phyloP scores from a whole-genome alignment of 345 rosid genomes.

The Lumnitzera littorea region DNA sequence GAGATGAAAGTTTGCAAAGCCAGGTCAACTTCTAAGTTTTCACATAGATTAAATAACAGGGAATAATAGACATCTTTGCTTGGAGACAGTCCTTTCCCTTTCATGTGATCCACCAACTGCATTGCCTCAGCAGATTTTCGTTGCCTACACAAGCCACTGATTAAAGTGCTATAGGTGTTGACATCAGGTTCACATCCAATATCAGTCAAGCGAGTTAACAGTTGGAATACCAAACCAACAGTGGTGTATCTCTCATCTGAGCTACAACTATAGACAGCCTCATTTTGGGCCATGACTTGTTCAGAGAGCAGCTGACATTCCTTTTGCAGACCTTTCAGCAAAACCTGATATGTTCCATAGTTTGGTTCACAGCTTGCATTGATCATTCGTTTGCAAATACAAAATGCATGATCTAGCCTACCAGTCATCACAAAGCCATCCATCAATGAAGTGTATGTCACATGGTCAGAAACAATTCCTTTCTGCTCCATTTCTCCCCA shows the following conservation, averaged over 20 bases:
- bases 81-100: constrained; percentile 38
- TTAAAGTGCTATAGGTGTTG: constrained; percentile 29
- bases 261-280: constrained; percentile 19
- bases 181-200: constrained; percentile 34
- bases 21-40: constrained; percentile 40
- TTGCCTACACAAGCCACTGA: constrained; percentile 45
- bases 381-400: constrained; percentile 35
- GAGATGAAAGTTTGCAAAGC: constrained; percentile 32
- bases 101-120: constrained; percentile 43
- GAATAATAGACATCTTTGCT: constrained; percentile 25
- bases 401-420: constrained; percentile 47
- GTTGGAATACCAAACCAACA: constrained; percentile 23
- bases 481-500: constrained; percentile 46
- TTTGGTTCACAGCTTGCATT: constrained; percentile 44
- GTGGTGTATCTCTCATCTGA: constrained; percentile 17
- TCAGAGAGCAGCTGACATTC: constrained; percentile 27
- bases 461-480: constrained; percentile 39
- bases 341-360: constrained; percentile 41
- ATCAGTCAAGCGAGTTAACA: constrained; percentile 42
- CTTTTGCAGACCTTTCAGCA: constrained; percentile 48
- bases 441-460: constrained; percentile 43
- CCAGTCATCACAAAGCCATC: constrained; percentile 52
- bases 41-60: constrained; percentile 39
- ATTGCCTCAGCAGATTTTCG: constrained; percentile 37
- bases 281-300: constrained; percentile 35